phyloP scores from a whole-genome alignment of 108 stramenopile species.

The Nitzschia sp. region DNA sequence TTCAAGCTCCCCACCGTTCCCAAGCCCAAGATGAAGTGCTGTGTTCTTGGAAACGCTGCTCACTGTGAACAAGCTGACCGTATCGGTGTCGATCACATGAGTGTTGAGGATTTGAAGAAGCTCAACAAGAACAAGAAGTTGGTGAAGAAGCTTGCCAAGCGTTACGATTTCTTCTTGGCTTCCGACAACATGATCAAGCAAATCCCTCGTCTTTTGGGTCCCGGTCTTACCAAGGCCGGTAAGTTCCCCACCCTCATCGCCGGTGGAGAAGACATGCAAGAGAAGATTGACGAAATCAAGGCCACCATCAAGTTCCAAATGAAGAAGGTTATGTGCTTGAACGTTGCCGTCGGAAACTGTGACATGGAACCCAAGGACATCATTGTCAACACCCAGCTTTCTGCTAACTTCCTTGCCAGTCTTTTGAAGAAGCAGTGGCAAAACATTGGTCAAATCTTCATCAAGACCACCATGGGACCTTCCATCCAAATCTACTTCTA shows the following conservation, averaged over 20 bases:
- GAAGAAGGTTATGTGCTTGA: slow-evolving; percentile 99
- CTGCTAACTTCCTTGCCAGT: slow-evolving; percentile 98
- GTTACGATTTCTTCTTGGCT: slow-evolving; percentile 99
- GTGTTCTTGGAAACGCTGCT: slow-evolving; percentile 98
- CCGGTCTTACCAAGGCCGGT: slow-evolving; percentile 99
- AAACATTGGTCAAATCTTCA: slow-evolving; percentile 98
- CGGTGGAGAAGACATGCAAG: slow-evolving; percentile 92
- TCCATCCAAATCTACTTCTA: slow-evolving; percentile 99
- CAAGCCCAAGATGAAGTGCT: slow-evolving; percentile 96
- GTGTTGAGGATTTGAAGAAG: slow-evolving; percentile 99
- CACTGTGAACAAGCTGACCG: slow-evolving; percentile 99
- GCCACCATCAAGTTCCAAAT: slow-evolving; percentile 99
- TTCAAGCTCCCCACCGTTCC: slow-evolving; percentile 96
- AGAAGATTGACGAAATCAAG: slow-evolving; percentile 98
- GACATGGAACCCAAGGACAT: slow-evolving; percentile 90
- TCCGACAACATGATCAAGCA: slow-evolving; percentile 99
- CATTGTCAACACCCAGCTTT: slow-evolving; percentile 95
- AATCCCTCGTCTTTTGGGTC: slow-evolving; percentile 99
- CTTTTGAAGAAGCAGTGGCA: slow-evolving; percentile 99
- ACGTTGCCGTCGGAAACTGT: slow-evolving; percentile 97
- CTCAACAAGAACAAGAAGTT: slow-evolving; percentile 99
- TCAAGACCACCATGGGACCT: slow-evolving; percentile 99
- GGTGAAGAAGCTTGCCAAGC: slow-evolving; percentile 99
- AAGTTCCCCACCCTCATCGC: slow-evolving; percentile 99
- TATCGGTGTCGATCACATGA: slow-evolving; percentile 97